These are phyloP conservation scores for Colletotrichum phormii DNA, from an alignment of 2,329 filamentous ascomycete genomes.

Conservation along the genomic window DNA sequence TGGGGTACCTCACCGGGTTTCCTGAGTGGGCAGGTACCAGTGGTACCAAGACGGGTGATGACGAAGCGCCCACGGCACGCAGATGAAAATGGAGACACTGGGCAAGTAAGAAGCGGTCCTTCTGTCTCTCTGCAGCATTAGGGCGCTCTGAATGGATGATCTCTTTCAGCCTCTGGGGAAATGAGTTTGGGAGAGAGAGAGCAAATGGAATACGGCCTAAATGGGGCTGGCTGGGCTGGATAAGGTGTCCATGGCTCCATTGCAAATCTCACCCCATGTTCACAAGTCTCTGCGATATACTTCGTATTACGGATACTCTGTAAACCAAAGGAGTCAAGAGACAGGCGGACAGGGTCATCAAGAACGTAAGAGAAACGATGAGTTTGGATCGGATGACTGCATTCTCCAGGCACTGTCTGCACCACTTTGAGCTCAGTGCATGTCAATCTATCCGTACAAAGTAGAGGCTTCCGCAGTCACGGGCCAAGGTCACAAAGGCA, in stretches of 20 bases:
- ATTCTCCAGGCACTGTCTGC: background rate
- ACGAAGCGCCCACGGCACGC: constrained; percentile 7
- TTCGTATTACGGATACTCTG: too few species aligned
- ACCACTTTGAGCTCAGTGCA: background rate
- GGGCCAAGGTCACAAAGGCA: background rate
- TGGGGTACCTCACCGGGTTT: constrained; percentile 21
- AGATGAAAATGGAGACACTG: background rate
- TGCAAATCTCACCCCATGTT: background rate
- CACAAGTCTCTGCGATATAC: background rate
- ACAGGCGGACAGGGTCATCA: background rate
- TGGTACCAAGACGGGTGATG: constrained; percentile 26
- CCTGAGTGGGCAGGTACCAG: constrained; percentile 26
- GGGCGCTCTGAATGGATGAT: constrained; percentile 1
- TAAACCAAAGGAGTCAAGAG: background rate
- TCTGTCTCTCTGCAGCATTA: background rate
- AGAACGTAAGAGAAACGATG: background rate
- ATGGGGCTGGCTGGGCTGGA: constrained; percentile 22
- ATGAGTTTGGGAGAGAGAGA: background rate
- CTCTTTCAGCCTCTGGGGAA: constrained; percentile 17
- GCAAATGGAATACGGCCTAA: background rate
- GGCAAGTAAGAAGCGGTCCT: background rate
- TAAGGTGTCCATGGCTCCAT: constrained; percentile 17
- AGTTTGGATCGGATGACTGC: background rate
- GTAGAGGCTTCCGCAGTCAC: background rate
- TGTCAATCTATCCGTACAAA: background rate